Evolutionary conservation across 2,329 filamentous ascomycete species (phyloP), one percentile per base, ranked within the genome.

Genomic region (Trichophyton rubrum): DNA sequence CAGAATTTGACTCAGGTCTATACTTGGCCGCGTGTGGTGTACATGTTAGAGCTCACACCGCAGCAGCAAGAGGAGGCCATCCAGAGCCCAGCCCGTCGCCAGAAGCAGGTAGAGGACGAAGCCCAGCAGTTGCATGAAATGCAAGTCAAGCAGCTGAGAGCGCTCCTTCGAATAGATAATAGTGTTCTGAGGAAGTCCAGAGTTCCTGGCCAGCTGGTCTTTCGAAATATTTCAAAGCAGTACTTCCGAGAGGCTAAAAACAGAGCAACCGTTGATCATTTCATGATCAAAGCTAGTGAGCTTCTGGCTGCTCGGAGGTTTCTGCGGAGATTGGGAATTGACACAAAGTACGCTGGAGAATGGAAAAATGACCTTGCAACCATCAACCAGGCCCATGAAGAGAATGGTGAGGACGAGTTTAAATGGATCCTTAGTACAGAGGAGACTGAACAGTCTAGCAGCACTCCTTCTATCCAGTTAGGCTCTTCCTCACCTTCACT

Each of bases 91-190:
- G 5, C 22, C 9, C 56, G 60, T 24, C 66, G 68, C n/a, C 65
- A 69, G 8, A 59, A 65, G 33, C 71, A 74, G 47, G 60, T 68
- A 2, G 57, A 65, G 30, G 59, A 61, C 6, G 74, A 76, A 62
- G 67, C 72, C 47, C 17, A 22, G 15, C 49, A 63, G 6, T 59
- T 76, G 45, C 53, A 62, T 27, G 58, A 64, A n/a, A 75, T 75
- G 73, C 65, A 69, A 56, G 61, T 35, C 7, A 72, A 70, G 51
- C 74, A 75, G 60, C 64, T 73, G 33, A 63, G 56, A 1, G 66
- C 62, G 7, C 64, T 75, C 20, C 60, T 74, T 62, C 62, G 60
- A 9, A 64, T 72, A 3, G 73, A 75, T 56, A 70, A 74, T 56
- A 71, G 67, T 40, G 60, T 64, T 38, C 43, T 68, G 58, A 65